Evolutionary conservation across 1,284 basidiomycete genomes (phyloP), one percentile per base, ranked within the genome.

Genomic region (Golubevia pallescens): DNA sequence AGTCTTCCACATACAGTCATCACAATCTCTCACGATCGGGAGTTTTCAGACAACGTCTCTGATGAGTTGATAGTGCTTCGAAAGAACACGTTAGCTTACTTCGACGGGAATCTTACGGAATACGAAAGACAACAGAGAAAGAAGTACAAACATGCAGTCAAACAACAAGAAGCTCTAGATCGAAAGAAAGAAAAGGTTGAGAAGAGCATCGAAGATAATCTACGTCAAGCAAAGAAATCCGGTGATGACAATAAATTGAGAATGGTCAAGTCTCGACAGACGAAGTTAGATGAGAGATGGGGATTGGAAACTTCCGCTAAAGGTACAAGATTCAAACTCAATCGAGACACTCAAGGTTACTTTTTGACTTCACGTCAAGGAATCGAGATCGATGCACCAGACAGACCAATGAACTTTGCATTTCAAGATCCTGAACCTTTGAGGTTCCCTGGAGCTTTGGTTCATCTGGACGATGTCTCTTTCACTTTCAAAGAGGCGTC

Each of bases 11-110:
- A 88, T 2, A 90, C 91, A 0, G 86, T 92, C 8, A 88, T 93
- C 28, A 86, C 88, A 62, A 86, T 91, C 23, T 90, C 91, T 0
- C 92, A 93, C 81, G 92, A 93, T 77, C 90, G 90, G 58, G 89
- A 89, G 32, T 93, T 93, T 76, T 86, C 91, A 20, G 89, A 92
- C 74, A 86, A 87, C 21, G 88, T 92, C 55, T 89, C 89, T 0
- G 89, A 92, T n/a, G 90, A 92, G 76, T 89, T 90, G 0, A 89
- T 93, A 63, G 87, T 90, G 19, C 87, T 93, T 51, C 89, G 90
- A 21, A 87, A 90, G 63, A 86, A 88, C 63, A 87, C 85, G 16
- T 87, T 93, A 1, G 81, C 87, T 10, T 90, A 91, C 72, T 91
- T 90, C 79, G 87, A 89, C 56, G 91, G 91, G 2, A 87, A 84